phyloP scores from a whole-genome alignment of 2,329 filamentous ascomycete genomes.

The Colletotrichum chlorophyti region DNA sequence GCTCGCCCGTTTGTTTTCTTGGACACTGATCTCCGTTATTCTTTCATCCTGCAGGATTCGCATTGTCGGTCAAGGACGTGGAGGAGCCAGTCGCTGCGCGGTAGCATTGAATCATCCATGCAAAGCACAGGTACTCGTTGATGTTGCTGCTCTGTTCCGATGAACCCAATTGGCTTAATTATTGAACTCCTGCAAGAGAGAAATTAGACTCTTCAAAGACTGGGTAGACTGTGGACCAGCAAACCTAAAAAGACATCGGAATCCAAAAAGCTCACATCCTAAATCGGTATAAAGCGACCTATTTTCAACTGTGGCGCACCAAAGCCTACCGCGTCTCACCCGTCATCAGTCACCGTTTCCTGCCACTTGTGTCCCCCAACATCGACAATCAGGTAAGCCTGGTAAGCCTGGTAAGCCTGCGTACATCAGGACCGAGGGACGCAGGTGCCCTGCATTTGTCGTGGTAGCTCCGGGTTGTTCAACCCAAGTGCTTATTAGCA shows the following conservation, averaged over 20 bases:
- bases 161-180: too few relatives aligned
- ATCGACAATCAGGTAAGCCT: not conserved
- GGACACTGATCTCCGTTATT: too few relatives aligned
- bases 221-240: too few relatives aligned
- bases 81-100: too few relatives aligned
- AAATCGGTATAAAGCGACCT: not conserved
- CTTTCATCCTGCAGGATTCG: conserved; percentile 9
- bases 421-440: not conserved
- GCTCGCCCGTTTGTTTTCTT: not conserved
- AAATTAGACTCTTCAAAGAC: too few relatives aligned
- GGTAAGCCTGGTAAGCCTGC: too few relatives aligned
- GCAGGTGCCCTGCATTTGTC: not conserved
- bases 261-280: not conserved
- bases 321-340: not conserved
- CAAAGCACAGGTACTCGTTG: too few relatives aligned
- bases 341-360: not conserved
- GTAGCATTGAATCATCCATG: too few relatives aligned
- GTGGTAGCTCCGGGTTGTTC: not conserved
- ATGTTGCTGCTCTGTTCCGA: too few relatives aligned
- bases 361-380: too few relatives aligned
- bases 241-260: not conserved
- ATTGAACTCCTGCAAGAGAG: too few relatives aligned
- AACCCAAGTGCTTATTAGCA: not conserved
- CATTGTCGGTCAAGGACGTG: too few relatives aligned
- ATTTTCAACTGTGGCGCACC: conserved; percentile 20